phyloP scores from a whole-genome alignment of 495 filamentous ascomycete genomes.

The Trichoderma reesei region DNA sequence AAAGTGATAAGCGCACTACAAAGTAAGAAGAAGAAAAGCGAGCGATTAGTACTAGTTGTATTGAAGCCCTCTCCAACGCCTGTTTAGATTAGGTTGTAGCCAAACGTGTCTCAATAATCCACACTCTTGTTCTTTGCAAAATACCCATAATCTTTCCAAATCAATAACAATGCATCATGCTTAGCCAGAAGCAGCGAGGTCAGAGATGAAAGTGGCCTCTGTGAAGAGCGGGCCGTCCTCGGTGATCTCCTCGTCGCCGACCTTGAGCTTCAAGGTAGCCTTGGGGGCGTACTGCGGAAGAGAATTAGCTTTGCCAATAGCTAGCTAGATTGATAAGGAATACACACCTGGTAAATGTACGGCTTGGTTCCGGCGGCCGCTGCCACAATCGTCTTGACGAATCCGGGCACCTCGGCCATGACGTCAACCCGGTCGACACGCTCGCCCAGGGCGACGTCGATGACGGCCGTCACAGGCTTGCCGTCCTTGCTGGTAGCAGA shows the following conservation, averaged over 20 bases:
- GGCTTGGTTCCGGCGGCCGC: constrained; percentile 83
- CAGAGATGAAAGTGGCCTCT: constrained; percentile 88
- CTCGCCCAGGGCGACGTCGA: constrained; percentile 61
- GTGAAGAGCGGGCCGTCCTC: constrained; percentile 72
- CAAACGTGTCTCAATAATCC: neutral
- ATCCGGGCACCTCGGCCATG: constrained; percentile 90
- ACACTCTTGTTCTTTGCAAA: neutral
- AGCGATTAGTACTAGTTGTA: constrained; percentile 2
- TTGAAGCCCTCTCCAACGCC: constrained; percentile 6
- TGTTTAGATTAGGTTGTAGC: neutral
- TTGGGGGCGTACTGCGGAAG: constrained; percentile 51
- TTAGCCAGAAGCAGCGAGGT: constrained; percentile 3
- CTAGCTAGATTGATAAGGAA: too few relatives aligned
- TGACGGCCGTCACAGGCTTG: constrained; percentile 53
- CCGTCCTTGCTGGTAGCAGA: constrained; percentile 67
- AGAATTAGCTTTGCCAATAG: constrained; percentile 11
- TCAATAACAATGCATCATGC: neutral
- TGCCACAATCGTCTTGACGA: constrained; percentile 87
- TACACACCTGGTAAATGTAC: constrained; percentile 87
- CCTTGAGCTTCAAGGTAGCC: constrained; percentile 67
- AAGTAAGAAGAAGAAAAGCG: neutral
- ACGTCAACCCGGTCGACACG: constrained; percentile 82
- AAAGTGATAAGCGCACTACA: neutral
- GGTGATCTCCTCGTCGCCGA: constrained; percentile 62
- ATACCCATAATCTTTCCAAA: neutral